Conservation (phyloP, 202 grass and related monocot species). For the Cymbopogon flexuosus region DNA sequence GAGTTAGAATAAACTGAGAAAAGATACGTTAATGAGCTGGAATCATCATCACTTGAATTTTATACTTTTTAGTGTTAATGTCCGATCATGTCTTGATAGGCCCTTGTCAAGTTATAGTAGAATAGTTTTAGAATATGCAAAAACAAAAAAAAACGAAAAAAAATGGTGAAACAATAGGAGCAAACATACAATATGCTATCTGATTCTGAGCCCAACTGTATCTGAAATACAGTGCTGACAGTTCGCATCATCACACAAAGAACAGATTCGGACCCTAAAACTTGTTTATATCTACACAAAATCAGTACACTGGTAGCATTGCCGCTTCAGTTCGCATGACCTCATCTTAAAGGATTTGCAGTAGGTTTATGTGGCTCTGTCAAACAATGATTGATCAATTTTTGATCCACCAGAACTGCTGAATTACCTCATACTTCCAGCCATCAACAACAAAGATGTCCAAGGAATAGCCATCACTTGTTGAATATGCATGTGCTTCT, state of each 20-base stretch:
- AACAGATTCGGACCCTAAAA: neutral
- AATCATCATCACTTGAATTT: neutral
- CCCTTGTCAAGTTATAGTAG: neutral
- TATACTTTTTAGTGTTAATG: neutral
- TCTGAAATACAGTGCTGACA: neutral
- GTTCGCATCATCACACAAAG: too few relatives aligned
- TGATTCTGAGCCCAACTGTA: neutral
- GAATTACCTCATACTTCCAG: slow-evolving; percentile 70
- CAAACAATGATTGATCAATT: neutral
- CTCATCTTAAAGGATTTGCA: neutral
- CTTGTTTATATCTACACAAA: neutral
- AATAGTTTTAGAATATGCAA: neutral
- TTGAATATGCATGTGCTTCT: slow-evolving; percentile 96
- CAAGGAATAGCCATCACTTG: slow-evolving; percentile 72
- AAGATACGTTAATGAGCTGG: too few relatives aligned
- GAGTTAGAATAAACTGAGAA: too few relatives aligned
- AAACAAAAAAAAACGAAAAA: too few relatives aligned
- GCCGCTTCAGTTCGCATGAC: neutral
- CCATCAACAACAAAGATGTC: slow-evolving; percentile 88
- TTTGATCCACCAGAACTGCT: neutral
- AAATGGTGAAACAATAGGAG: too few relatives aligned
- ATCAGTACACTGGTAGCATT: neutral
- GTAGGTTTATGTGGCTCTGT: neutral
- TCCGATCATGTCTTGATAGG: neutral
- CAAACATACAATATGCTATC: too few relatives aligned